phyloP scores from a whole-genome alignment of 495 filamentous ascomycete species.

The Tuber umbilicatum region DNA sequence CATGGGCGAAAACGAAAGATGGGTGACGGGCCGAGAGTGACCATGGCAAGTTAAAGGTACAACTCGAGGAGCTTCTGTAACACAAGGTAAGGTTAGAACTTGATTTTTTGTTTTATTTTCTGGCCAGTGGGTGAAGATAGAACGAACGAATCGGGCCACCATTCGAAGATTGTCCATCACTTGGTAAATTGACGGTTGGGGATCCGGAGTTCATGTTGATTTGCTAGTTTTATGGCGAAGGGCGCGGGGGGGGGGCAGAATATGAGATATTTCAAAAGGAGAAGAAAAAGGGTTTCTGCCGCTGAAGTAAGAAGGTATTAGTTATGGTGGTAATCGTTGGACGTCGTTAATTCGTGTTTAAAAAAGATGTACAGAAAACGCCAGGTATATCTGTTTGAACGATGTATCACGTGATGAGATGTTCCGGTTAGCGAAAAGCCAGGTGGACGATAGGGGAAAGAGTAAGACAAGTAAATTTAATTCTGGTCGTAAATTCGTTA shows the following conservation, averaged over 20 bases:
- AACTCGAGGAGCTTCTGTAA: constrained; percentile 49
- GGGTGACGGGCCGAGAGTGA: constrained; percentile 90
- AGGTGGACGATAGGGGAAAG: constrained; percentile 10
- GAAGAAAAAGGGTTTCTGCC: neutral
- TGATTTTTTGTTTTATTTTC: neutral
- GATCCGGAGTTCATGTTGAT: constrained; percentile 30
- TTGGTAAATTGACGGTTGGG: constrained; percentile 30
- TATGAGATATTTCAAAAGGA: neutral
- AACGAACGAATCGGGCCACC: constrained; percentile 39
- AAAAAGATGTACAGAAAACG: constrained; percentile 23
- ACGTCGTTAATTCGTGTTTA: constrained; percentile 11
- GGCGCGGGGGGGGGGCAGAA: constrained; percentile 6
- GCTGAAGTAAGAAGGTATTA: neutral
- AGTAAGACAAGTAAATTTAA: neutral
- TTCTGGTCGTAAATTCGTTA: constrained; percentile 38
- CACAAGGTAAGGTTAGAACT: constrained; percentile 15
- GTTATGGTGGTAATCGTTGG: neutral
- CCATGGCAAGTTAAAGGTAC: constrained; percentile 96
- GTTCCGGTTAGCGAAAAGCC: constrained; percentile 3
- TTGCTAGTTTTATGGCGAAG: neutral
- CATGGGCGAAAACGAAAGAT: constrained; percentile 85
- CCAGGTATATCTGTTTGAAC: neutral
- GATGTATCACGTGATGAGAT: neutral
- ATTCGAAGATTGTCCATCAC: constrained; percentile 27
- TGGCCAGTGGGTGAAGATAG: neutral